Percentiles rank a stretch among this genome's conserved stretches.
phyloP scores from a whole-genome alignment of 805 yeast species.

The Metschnikowia chrysomelidarum region DNA sequence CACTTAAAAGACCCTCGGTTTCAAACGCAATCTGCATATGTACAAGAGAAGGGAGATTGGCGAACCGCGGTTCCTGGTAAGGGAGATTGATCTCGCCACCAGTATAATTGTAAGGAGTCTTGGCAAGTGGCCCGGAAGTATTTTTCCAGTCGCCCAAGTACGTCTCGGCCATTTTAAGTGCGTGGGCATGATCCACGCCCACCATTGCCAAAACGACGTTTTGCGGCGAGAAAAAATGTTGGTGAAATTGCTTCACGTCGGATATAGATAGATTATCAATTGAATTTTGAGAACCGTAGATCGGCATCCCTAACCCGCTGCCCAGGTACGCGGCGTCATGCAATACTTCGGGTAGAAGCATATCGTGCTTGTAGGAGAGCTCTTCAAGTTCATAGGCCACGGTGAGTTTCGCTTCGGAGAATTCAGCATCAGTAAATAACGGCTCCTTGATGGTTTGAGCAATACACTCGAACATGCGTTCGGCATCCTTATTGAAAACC shows the following conservation, averaged over 20 bases:
- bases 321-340: constrained; percentile 76
- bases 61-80: constrained; percentile 35
- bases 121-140: constrained; percentile 24
- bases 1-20: constrained; percentile 77
- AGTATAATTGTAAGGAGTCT: constrained; percentile 57
- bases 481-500: constrained; percentile 84
- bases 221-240: constrained; percentile 70
- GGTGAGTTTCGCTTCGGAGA: constrained; percentile 68
- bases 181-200: constrained; percentile 73
- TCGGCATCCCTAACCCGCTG: constrained; percentile 80
- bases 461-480: constrained; percentile 70
- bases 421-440: constrained; percentile 60
- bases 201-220: constrained; percentile 82
- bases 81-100: constrained; percentile 49
- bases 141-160: constrained; percentile 61
- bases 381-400: constrained; percentile 82
- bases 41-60: constrained; percentile 69
- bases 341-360: constrained; percentile 84
- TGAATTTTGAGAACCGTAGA: constrained; percentile 74
- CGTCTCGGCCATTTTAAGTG: constrained; percentile 59
- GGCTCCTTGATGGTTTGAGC: constrained; percentile 80
- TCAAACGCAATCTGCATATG: constrained; percentile 88
- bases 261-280: constrained; percentile 53
- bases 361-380: constrained; percentile 78
- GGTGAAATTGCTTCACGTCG: constrained; percentile 59